Conservation (phyloP, 2,329 filamentous ascomycete species). For the Fusarium staphyleae region DNA sequence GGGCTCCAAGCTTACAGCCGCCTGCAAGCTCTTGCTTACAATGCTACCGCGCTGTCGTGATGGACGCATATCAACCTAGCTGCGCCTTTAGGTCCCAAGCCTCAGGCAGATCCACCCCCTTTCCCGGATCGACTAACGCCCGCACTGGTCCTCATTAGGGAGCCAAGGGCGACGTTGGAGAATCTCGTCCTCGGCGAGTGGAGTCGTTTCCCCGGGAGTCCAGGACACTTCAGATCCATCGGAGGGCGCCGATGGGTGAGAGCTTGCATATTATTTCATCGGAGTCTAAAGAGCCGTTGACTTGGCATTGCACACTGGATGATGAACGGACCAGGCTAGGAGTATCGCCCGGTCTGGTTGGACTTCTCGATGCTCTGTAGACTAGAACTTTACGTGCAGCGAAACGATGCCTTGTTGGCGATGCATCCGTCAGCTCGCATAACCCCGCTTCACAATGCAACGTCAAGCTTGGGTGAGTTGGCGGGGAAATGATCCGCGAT, state of each 20-base stretch:
- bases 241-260: slow-evolving; percentile 26
- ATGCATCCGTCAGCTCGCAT: slow-evolving; percentile 24
- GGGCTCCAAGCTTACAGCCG: slow-evolving; percentile 5
- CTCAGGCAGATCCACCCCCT: slow-evolving; percentile 7
- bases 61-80: slow-evolving; percentile 11
- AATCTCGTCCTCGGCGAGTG: slow-evolving; percentile 7
- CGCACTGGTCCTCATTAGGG: slow-evolving; percentile 9
- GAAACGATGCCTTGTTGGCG: slow-evolving; percentile 13
- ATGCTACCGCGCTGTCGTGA: slow-evolving; percentile 8
- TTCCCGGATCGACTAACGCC: slow-evolving; percentile 25
- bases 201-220: background rate
- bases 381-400: slow-evolving; percentile 7
- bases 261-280: background rate
- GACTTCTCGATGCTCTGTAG: background rate
- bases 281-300: slow-evolving; percentile 10
- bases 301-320: slow-evolving; percentile 2
- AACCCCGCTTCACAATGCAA: slow-evolving; percentile 34
- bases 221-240: background rate
- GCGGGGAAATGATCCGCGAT: slow-evolving; percentile 33
- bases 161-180: slow-evolving; percentile 6
- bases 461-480: slow-evolving; percentile 9
- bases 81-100: slow-evolving; percentile 14
- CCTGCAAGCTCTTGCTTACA: slow-evolving; percentile 12
- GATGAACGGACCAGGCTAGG: slow-evolving; percentile 12
- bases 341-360: slow-evolving; percentile 3